These are phyloP conservation scores for Colletotrichum aenigma DNA, from an alignment of 2,329 filamentous ascomycete species.

Conservation along the genomic window DNA sequence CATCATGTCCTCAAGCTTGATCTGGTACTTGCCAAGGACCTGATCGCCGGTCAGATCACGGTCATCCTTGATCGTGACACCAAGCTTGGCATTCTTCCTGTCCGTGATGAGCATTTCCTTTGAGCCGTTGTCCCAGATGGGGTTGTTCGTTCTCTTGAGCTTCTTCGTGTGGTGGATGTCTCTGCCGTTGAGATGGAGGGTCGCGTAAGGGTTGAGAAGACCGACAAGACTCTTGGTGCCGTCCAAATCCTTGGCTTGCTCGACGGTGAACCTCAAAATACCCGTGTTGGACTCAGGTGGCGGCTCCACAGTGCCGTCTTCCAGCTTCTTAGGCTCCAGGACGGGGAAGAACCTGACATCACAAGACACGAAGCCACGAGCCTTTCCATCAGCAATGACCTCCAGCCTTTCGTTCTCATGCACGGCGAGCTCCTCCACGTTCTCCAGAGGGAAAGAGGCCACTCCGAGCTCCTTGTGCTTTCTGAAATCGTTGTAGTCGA, in stretches of 20 bases:
- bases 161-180: slow-evolving; percentile 89
- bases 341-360: slow-evolving; percentile 97
- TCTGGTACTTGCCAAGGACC: slow-evolving; percentile 88
- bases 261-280: slow-evolving; percentile 90
- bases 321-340: slow-evolving; percentile 71
- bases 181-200: slow-evolving; percentile 88
- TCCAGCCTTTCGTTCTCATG: slow-evolving; percentile 87
- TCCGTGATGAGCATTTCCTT: slow-evolving; percentile 97
- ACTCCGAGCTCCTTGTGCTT: slow-evolving; percentile 95
- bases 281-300: slow-evolving; percentile 90
- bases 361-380: slow-evolving; percentile 77
- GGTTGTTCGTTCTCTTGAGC: slow-evolving; percentile 96
- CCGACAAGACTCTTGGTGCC: slow-evolving; percentile 91
- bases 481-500: slow-evolving; percentile 92
- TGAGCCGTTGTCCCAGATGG: slow-evolving; percentile 90
- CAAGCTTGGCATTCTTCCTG: slow-evolving; percentile 86
- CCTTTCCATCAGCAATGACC: slow-evolving; percentile 81
- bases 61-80: slow-evolving; percentile 94
- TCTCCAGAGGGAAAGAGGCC: slow-evolving; percentile 84
- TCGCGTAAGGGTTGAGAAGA: slow-evolving; percentile 87
- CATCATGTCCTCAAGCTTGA: slow-evolving; percentile 92
- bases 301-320: slow-evolving; percentile 79
- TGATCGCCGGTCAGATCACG: slow-evolving; percentile 84
- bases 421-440: slow-evolving; percentile 76
- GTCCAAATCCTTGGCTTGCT: slow-evolving; percentile 96